Base-by-base conservation (phyloP, 345 rosid species). In the Corchorus capsularis region DNA sequence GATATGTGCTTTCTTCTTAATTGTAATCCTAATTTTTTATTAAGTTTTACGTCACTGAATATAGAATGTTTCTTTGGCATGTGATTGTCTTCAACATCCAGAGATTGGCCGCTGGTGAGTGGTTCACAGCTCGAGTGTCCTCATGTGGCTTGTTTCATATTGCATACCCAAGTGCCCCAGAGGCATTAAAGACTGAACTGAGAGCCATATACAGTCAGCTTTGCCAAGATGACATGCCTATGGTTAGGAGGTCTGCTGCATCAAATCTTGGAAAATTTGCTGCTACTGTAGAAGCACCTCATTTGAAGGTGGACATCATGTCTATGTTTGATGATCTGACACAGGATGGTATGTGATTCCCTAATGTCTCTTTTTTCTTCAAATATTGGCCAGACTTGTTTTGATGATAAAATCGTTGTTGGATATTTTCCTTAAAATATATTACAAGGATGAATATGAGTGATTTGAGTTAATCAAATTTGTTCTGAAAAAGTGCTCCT, bases 221-320 rank as follows among this genome's bases (percentile, higher is more conserved):
- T 53, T 92, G 96, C 78, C 90, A 87, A 85, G 96, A 92, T 86
- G 96, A 92, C 83, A 90, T 92, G 97, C 97, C 97, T 63, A 92
- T 92, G 97, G 97, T 92, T 77, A 86, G 97, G 68, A 90, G 94
- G 82, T 88, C 97, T 83, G 97, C 97, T 37, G 93, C 94, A 13
- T 83, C 94, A 34, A 88, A 92, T 75, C 87, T 90, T 4, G 97
- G 97, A 56, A 92, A 92, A 66, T 88, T 90, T 86, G 94, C 92
- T 79, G 91, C 94, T 43, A 92, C 94, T 8, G 86, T 92, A 82
- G 97, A 90, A 75, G 75, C 91, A 16, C 80, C 90, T 75, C 86
- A 85, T 84, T 73, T 92, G 88, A 92, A 88, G 83, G 56, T 87
- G 46, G 97, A 90, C 17, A 84, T 88, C 64, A 90, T 92, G 94